These are phyloP conservation scores for Ulota crispa DNA, from an alignment of 225 moss, liverwort and hornwort genomes.

Conservation along the genomic window DNA sequence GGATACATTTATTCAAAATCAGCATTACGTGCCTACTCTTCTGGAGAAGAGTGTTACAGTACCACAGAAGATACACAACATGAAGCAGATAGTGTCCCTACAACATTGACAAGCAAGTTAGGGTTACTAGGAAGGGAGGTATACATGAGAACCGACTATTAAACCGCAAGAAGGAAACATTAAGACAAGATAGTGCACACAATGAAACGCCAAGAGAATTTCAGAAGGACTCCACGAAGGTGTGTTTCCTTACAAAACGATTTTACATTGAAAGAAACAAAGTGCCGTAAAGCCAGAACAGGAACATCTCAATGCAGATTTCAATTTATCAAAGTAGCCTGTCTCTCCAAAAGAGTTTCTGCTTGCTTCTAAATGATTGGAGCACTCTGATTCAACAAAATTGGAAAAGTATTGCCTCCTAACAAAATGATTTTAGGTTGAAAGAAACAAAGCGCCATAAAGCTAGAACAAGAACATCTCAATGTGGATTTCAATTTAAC, in stretches of 20 bases:
- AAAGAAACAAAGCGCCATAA: constrained; percentile 4
- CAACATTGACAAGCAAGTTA: background rate
- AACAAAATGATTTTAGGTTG: no score
- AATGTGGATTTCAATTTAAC: background rate
- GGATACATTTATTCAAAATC: constrained; percentile 2
- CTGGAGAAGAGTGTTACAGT: background rate
- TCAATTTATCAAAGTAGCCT: no score
- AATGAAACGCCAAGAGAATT: background rate
- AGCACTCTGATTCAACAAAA: no score
- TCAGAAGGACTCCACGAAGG: background rate
- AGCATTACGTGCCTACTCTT: background rate
- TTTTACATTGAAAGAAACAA: background rate
- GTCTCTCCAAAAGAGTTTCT: no score
- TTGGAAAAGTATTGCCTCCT: no score
- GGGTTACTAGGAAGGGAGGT: background rate
- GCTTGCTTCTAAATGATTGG: no score
- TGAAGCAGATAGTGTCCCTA: background rate
- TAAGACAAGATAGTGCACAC: background rate
- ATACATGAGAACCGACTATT: background rate
- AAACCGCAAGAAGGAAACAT: background rate
- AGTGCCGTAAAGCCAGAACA: no score
- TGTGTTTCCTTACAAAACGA: background rate
- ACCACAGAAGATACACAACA: background rate
- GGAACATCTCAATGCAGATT: no score
- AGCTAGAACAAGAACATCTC: background rate